Percentiles rank a stretch among this genome's conserved stretches.
Evolutionary conservation across 805 yeast genomes (phyloP).

Genomic region (Wickerhamomyces chaumierensis): DNA sequence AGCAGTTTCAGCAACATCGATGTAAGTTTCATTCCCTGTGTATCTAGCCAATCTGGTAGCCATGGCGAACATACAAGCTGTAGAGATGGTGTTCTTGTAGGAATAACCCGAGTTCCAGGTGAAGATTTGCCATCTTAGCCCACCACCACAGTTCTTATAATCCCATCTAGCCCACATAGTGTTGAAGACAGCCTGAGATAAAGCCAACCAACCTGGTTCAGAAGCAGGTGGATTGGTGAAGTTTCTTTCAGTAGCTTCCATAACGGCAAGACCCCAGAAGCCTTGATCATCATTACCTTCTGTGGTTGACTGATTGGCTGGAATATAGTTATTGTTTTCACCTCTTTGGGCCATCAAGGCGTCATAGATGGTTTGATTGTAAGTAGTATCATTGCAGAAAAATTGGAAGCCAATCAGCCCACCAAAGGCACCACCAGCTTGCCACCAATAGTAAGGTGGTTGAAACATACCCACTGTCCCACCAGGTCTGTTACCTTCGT

Average conservation of each 20-base stretch:
- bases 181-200: conserved; percentile 53
- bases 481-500: conserved; percentile 49
- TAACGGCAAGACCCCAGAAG: conserved; percentile 58
- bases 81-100: conserved; percentile 53
- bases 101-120: conserved; percentile 61
- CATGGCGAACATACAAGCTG: conserved; percentile 50
- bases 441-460: conserved; percentile 83
- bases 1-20: conserved; percentile 40
- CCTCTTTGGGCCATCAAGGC: conserved; percentile 41
- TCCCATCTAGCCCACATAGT: conserved; percentile 61
- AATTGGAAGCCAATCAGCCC: conserved; percentile 60
- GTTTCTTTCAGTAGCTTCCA: conserved; percentile 55
- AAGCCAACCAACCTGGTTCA: conserved; percentile 42
- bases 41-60: conserved; percentile 57
- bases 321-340: conserved; percentile 42
- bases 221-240: conserved; percentile 39
- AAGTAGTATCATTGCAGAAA: conserved; percentile 63
- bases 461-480: conserved; percentile 68
- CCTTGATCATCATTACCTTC: conserved; percentile 75
- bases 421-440: conserved; percentile 79
- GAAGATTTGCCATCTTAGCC: conserved; percentile 65
- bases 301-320: conserved; percentile 50
- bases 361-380: conserved; percentile 42
- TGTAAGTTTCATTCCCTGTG: conserved; percentile 43
- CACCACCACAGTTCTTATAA: conserved; percentile 42